These are phyloP conservation scores for Chrysosphaeria jannelii DNA, from an alignment of 2,329 filamentous ascomycete species.

Conservation along the genomic window DNA sequence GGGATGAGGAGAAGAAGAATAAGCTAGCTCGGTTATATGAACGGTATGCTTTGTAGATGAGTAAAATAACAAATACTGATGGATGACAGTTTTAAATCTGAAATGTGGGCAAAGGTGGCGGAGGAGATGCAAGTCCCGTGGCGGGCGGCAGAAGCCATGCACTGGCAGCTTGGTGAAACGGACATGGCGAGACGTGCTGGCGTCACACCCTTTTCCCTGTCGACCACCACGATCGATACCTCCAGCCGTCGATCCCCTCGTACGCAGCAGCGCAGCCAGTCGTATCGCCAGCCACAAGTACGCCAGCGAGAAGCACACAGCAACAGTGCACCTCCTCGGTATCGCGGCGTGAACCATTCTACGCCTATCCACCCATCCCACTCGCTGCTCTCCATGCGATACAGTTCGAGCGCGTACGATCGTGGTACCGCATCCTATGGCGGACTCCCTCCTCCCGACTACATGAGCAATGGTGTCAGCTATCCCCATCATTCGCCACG, in stretches of 20 bases:
- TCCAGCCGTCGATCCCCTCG: slow-evolving; percentile 8
- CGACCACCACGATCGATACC: slow-evolving; percentile 16
- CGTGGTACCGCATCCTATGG: no score
- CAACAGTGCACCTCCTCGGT: slow-evolving; percentile 14
- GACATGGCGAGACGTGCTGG: slow-evolving; percentile 88
- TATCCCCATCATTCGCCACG: no score
- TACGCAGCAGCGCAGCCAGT: slow-evolving; percentile 9
- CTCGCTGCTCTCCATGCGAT: slow-evolving; percentile 3
- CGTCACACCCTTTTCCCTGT: slow-evolving; percentile 54
- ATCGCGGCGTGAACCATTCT: slow-evolving; percentile 7
- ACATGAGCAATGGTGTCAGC: no score
- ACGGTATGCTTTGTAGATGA: slow-evolving; percentile 22
- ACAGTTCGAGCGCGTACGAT: no score
- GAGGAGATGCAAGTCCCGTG: slow-evolving; percentile 88
- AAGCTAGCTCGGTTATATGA: slow-evolving; percentile 86
- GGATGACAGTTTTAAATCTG: slow-evolving; percentile 52
- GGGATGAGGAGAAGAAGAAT: slow-evolving; percentile 95
- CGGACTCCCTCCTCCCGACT: no score
- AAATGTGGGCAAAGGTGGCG: slow-evolving; percentile 93
- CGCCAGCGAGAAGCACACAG: slow-evolving; percentile 8
- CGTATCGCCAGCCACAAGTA: slow-evolving; percentile 1
- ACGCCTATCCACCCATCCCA: slow-evolving; percentile 2
- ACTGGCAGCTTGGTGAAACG: slow-evolving; percentile 80
- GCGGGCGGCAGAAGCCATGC: slow-evolving; percentile 90
- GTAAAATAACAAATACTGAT: slow-evolving; percentile 1